phyloP scores from a whole-genome alignment of 345 rosid genomes.

The Aquilaria malaccensis region DNA sequence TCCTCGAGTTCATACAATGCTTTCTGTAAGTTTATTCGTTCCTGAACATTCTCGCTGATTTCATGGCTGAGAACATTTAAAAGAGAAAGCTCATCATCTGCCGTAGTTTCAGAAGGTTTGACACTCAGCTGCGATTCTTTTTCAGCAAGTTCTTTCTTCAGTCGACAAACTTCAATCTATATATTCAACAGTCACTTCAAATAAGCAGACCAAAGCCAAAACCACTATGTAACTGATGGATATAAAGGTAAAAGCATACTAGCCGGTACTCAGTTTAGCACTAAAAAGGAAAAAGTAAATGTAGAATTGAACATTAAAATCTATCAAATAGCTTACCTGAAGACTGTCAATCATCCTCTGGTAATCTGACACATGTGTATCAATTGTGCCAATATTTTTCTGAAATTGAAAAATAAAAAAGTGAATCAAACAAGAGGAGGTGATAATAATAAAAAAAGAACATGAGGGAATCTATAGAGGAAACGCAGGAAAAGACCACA shows the following conservation, averaged over 20 bases:
- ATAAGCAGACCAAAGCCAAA: not conserved
- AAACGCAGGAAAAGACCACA: no score
- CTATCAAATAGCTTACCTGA: constrained; percentile 43
- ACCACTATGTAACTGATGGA: no score
- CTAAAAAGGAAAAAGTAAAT: no score
- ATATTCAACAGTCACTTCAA: constrained; percentile 14
- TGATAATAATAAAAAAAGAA: no score
- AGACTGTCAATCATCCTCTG: constrained; percentile 96
- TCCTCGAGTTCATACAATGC: constrained; percentile 93
- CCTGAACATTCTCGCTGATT: constrained; percentile 93
- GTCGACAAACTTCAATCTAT: constrained; percentile 70
- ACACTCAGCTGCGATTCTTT: constrained; percentile 70
- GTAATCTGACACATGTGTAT: constrained; percentile 87
- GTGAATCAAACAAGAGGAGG: not conserved
- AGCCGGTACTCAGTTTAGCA: no score
- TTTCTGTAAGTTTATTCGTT: constrained; percentile 87
- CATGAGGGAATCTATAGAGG: no score
- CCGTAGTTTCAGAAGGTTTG: constrained; percentile 69
- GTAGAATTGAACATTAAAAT: constrained; percentile 1
- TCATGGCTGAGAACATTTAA: constrained; percentile 82
- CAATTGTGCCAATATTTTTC: constrained; percentile 92
- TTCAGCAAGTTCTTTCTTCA: constrained; percentile 82
- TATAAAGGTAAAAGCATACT: no score
- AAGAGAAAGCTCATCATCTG: constrained; percentile 83
- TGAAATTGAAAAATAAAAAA: constrained; percentile 18